phyloP scores from a whole-genome alignment of 192 early-diverging fungal species.

The Mortierella alpina region DNA sequence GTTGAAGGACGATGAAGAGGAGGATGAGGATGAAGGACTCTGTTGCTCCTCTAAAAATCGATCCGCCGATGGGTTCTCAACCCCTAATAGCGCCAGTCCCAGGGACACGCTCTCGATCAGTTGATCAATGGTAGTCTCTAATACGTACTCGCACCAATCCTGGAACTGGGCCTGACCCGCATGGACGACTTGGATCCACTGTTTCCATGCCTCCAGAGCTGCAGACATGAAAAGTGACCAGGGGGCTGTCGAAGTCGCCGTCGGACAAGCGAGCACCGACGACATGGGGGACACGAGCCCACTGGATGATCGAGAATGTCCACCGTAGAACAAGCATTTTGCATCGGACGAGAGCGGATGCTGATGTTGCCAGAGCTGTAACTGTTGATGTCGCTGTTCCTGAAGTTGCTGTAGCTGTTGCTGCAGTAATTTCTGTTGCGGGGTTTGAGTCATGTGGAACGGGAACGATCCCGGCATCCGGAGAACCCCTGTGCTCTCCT shows the following conservation, averaged over 20 bases:
- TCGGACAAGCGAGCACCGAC: conserved; percentile 16
- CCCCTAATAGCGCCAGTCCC: conserved; percentile 25
- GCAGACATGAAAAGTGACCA: conserved; percentile 20
- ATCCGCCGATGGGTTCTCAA: not conserved
- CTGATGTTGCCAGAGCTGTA: not conserved
- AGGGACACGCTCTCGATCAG: conserved; percentile 35
- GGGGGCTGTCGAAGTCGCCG: not conserved
- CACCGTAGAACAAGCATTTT: not conserved
- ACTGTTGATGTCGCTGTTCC: not conserved
- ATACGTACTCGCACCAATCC: conserved; percentile 45
- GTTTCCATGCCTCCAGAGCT: conserved; percentile 42
- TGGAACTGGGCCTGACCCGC: conserved; percentile 43
- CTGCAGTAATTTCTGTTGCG: not conserved
- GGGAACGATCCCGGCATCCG: conserved; percentile 37
- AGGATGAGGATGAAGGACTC: not conserved
- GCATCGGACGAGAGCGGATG: not conserved
- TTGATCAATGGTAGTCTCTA: conserved; percentile 35
- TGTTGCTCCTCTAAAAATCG: not conserved
- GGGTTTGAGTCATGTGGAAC: not conserved
- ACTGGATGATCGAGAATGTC: not conserved
- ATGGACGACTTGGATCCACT: conserved; percentile 43
- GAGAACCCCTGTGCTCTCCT: not conserved
- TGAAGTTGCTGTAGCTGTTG: not conserved
- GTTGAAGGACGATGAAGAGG: not conserved
- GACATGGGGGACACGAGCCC: conserved; percentile 19